Base-by-base conservation (phyloP, 169 alveolate species). In the Plasmodium gallinaceum region DNA sequence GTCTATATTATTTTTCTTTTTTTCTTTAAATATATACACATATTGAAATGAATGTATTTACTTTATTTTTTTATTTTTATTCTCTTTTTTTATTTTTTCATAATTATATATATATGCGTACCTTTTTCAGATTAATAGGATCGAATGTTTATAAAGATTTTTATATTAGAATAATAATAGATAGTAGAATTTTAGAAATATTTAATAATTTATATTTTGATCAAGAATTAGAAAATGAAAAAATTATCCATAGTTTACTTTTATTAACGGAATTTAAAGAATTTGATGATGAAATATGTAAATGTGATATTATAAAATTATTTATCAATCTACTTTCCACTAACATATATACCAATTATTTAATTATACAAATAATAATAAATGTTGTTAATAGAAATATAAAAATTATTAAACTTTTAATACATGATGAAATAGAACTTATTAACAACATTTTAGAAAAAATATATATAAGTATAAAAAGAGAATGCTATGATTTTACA, bases 221-320 rank as follows among this genome's bases (percentile, higher is more conserved):
- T 7, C 20, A 75, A 20, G 88, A 75, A 5, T 4, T 26, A 45
- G 39, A 39, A 16, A 74, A 75, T 9, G 57, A 62, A 51, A 45
- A 62, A 16, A 75, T 75, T 20, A 75, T 62, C 5, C 32, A 75
- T 42, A 24, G 74, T 62, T 75, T 62, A 14, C 58, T 75, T 75
- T 62, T 75, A 75, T 26, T 75, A 61, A 42, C 69, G 6, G 62
- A 57, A 26, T 45, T 54, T 66, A 83, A 68, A 68, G 83, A 83
- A 83, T 58, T 83, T 54, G 83, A 68, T 42, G 52, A 62, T 37
- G 72, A 66, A 9, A 54, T 83, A 8, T 66, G 52, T 52, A 43
- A 68, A 22, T 83, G 91, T 71, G 73, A 62, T 22, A 83, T 83
- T 3, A 5, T 83, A 24, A 69, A 83, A 18, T 32, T 32, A 32